Base-by-base conservation (phyloP, 2,329 filamentous ascomycete genomes). In the Talaromyces verruculosus region DNA sequence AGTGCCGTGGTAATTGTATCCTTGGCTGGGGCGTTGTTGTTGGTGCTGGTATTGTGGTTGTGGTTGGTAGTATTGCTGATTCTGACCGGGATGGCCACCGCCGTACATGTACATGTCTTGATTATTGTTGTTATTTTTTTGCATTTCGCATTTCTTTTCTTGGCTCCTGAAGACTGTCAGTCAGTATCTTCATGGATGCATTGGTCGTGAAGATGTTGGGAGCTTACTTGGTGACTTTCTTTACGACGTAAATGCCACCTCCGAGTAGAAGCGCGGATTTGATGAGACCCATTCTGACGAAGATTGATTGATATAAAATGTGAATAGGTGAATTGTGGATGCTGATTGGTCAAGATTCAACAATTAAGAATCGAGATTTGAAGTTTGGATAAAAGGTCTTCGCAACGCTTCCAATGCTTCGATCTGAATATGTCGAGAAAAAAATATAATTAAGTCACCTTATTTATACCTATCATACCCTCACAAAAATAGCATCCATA, bases 181-280 rank as follows among this genome's bases (percentile, higher is more conserved):
- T 57, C 3, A 57, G 11, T 39, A 35, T 22, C 33, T n/a, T 35
- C 51, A 55, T 55, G 51, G 15, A 10, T 55, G 37, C 6, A 11
- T 28, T 19, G 13, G 45, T 3, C 2, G 22, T 33, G 25, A 30
- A 2, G 11, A 10, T 57, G 1, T n/a, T 1, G n/a, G 35, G 11
- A 39, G 25, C 11, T 25, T 37, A 57, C 53, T 57, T 57, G 4
- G 53, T 57, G 33, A 57, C n/a, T 37, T 35, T 37, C 53, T 57
- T 63, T 19, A 63, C 37, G 17, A 49, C 59, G 57, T 57, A 57
- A 3, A 57, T 57, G 33, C 53, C 53, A 39, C 53, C 53, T 3
- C 49, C 59, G 3, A 59, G 30, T 22, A 65, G 19, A 22, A 65
- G 51, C 30, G 59, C 47, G 33, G 64, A 39, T 62, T 55, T 65